Base-by-base conservation (phyloP, 257 asterid genomes). In the Plectranthus barbatus region DNA sequence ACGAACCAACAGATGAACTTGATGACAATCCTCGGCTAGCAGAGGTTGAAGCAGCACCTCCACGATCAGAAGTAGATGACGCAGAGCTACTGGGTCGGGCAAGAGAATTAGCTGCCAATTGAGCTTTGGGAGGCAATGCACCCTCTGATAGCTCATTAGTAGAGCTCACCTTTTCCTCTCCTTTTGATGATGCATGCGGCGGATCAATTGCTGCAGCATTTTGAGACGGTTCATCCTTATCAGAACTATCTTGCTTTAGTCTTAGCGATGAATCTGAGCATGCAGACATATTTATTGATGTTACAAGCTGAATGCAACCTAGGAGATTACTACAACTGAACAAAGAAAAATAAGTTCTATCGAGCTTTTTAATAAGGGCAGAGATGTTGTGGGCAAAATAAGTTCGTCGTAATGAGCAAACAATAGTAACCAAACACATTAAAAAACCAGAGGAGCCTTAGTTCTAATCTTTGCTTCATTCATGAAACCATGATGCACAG, bases 1-100 rank as follows among this genome's bases (percentile, higher is more conserved):
- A 65, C 6, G 99, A 93, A 79, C 91, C 81, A 69, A 81, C 77
- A 24, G 97, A 90, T 56, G 99, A 90, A 77, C 84, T 85, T 26
- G 94, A 75, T 51, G 99, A 89, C 72, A 86, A 74, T 63, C 90
- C 92, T 72, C 79, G 81, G 69, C 81, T 82, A 61, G 86, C 80
- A 70, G 88, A 86, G 56, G 90, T 83, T 50, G 86, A 83, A 66
- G 83, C 72, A 62, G 81, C 79, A 34, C 86, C 95, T 65, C 86
- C 93, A 76, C 79, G 73, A 47, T 89, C 90, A 18, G 90, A 81
- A 29, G 86, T 76, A 62, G 91, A 83, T 41, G 96, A 79, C 67
- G 84, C 77, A 66, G 91, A 84, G 66, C 84, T 86, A 81, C 80
- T 47, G 46, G 85, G 84, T 51, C 79, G 79, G 37, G 71, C 80